Evolutionary conservation across 2,329 filamentous ascomycete species (phyloP).

Genomic region (Phyllosticta paracitricarpa): DNA sequence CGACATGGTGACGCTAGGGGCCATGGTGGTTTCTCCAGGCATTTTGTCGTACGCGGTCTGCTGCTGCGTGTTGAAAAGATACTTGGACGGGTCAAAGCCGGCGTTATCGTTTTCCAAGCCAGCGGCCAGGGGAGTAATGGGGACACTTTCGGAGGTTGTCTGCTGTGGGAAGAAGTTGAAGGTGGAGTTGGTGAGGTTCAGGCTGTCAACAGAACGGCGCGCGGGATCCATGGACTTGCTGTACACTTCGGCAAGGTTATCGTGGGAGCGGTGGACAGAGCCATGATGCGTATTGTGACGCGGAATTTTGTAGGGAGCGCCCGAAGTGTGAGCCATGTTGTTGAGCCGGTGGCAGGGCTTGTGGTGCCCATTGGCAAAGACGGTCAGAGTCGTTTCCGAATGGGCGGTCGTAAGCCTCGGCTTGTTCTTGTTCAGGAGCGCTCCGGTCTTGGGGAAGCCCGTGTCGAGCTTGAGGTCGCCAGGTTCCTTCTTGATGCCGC

Average conservation of each 20-base stretch:
- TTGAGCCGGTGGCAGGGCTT: conserved; percentile 56
- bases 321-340: conserved; percentile 52
- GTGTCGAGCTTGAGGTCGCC: conserved; percentile 36
- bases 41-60: conserved; percentile 18
- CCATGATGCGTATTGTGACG: conserved; percentile 26
- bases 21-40: conserved; percentile 18
- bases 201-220: conserved; percentile 17
- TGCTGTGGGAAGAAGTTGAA: conserved; percentile 8
- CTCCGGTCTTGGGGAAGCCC: conserved; percentile 36
- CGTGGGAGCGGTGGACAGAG: conserved; percentile 22
- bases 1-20: conserved; percentile 11
- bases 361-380: conserved; percentile 55
- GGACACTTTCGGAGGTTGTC: conserved; percentile 14
- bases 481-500: conserved; percentile 50
- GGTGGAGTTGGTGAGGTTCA: conserved; percentile 3
- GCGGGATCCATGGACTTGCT: conserved; percentile 17
- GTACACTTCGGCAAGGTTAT: conserved; percentile 26
- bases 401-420: conserved; percentile 47
- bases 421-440: conserved; percentile 40
- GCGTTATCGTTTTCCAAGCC: conserved; percentile 20
- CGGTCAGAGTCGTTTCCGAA: conserved; percentile 49
- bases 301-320: conserved; percentile 53
- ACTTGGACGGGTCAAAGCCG: conserved; percentile 16
- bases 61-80: conserved; percentile 20
- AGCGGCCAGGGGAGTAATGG: conserved; percentile 19